These are phyloP conservation scores for Aspergillus neoniger DNA, from an alignment of 2,329 filamentous ascomycete species.

Conservation along the genomic window DNA sequence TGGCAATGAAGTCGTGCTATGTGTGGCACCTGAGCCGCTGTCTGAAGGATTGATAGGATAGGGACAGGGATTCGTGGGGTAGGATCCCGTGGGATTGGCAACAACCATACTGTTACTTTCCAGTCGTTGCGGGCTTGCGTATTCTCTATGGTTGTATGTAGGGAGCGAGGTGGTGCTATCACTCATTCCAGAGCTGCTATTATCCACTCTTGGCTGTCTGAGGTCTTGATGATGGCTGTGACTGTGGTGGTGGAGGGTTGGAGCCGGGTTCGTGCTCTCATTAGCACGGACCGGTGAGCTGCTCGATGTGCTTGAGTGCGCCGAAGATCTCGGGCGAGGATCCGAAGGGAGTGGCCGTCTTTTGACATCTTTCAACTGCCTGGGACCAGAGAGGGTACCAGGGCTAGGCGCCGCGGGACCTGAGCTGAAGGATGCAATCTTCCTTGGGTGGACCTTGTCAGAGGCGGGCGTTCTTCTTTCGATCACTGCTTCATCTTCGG, in stretches of 20 bases:
- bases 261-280: no score
- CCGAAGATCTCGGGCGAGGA: constrained; percentile 45
- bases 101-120: no score
- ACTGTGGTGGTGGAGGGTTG: no score
- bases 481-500: constrained; percentile 70
- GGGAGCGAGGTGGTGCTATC: constrained; percentile 21
- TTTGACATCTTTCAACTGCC: constrained; percentile 68
- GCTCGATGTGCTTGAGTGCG: no score
- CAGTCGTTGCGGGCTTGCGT: no score
- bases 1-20: no score
- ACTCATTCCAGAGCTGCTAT: constrained; percentile 28
- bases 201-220: constrained; percentile 35
- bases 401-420: constrained; percentile 16
- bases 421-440: constrained; percentile 9
- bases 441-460: constrained; percentile 39
- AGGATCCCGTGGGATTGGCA: no score
- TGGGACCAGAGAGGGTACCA: constrained; percentile 44
- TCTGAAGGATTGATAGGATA: no score
- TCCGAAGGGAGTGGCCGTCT: constrained; percentile 81
- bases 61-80: no score
- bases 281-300: no score
- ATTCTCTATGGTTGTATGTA: no score
- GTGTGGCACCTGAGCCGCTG: no score
- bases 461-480: constrained; percentile 55
- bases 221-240: constrained; percentile 30